These are phyloP conservation scores for Rhizophora apiculata DNA, from an alignment of 345 rosid genomes.

Conservation along the genomic window DNA sequence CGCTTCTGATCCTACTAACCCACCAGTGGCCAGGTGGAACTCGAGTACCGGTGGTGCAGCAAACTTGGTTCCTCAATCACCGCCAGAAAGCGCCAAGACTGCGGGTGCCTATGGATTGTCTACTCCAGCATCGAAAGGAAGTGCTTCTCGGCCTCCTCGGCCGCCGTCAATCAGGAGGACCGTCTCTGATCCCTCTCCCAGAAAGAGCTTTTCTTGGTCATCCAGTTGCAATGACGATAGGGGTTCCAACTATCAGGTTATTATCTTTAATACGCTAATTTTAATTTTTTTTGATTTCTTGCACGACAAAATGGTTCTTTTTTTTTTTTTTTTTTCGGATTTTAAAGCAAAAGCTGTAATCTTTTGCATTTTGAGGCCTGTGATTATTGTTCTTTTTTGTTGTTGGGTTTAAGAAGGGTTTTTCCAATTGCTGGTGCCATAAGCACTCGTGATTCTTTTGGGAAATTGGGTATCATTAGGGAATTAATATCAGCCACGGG, in stretches of 20 bases:
- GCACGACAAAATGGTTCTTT: too few species aligned
- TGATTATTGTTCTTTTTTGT: too few species aligned
- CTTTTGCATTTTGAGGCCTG: too few species aligned
- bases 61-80: slow-evolving; percentile 10
- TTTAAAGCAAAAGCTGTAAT: too few species aligned
- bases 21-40: not conserved
- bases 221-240: slow-evolving; percentile 7
- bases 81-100: slow-evolving; percentile 16
- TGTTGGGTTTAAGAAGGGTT: too few species aligned
- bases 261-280: too few species aligned
- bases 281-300: too few species aligned
- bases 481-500: too few species aligned
- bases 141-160: slow-evolving; percentile 29
- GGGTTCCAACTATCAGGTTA: not conserved
- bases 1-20: slow-evolving; percentile 13
- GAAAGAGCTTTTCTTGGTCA: slow-evolving; percentile 21
- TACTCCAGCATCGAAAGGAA: slow-evolving; percentile 16
- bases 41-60: not conserved
- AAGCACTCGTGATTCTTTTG: too few species aligned
- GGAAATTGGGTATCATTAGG: too few species aligned
- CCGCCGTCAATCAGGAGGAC: slow-evolving; percentile 24
- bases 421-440: too few species aligned
- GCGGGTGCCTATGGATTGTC: not conserved
- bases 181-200: slow-evolving; percentile 38
- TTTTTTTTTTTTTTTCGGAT: too few species aligned